Evolutionary conservation across 2,329 filamentous ascomycete species (phyloP), one percentile per base, ranked within the genome.

Genomic region (Trichoderma semiorbis): DNA sequence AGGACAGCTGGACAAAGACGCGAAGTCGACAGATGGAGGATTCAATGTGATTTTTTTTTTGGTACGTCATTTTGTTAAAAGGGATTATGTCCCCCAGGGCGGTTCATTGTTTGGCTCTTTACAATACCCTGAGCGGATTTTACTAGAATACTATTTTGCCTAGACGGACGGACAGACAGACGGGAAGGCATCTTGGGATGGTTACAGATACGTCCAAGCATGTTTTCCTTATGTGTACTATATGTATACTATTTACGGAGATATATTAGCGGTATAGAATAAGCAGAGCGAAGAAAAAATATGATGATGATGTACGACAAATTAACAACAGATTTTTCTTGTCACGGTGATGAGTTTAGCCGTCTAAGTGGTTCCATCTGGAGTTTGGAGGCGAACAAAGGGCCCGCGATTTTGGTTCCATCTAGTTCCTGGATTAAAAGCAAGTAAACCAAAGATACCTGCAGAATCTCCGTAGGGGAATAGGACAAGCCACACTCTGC

Each of bases 21-120:
- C 85, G 90, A 76, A 91, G 89, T 77, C 83, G 86, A 75, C 91
- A 91, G 85, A 87, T 91, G 83, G 91, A 91, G 78, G 90, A 91
- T 76, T 90, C 85, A 74, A 90, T 90, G 88, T 90, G 78, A 83
- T 36, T 63, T 28, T 28, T 11, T 7, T 16, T 36, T 39, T 26
- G n/a, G 14, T 60, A n/a, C 28, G 16, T 58, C 26, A 36, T 32
- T 26, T 57, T 21, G 5, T 57, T 58, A 18, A n/a, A 16, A 12
- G 50, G 53, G 53, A 57, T 14, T 16, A 5, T 4, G 11, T 24
- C 47, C 47, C n/a, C 39, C 39, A 43, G 47, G 47, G 53, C 24
- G 53, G 53, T 57, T 65, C 26, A 28, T 47, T 43, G 55, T 43
- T 47, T 34, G 11, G 11, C 30, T 7, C 43, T 34, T 36, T 26